phyloP scores from a whole-genome alignment of 768 basidiomycete genomes.

The Lyophyllum atratum region DNA sequence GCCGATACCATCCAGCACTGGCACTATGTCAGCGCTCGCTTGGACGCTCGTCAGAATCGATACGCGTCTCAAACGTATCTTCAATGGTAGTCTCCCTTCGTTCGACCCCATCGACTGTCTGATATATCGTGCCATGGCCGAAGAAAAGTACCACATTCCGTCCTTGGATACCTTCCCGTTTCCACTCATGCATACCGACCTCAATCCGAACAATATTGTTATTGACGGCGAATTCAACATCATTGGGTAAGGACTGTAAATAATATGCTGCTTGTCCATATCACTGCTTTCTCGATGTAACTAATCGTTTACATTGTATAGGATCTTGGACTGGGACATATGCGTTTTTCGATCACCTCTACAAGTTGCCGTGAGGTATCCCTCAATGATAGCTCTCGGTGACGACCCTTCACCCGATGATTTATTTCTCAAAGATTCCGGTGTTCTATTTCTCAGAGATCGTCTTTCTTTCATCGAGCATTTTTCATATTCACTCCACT shows the following conservation, averaged over 20 bases:
- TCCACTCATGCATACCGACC: slow-evolving; percentile 13
- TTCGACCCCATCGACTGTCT: slow-evolving; percentile 13
- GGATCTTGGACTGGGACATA: slow-evolving; percentile 11
- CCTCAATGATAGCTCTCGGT: slow-evolving; percentile 4
- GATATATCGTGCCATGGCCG: slow-evolving; percentile 14
- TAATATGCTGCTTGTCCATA: slow-evolving; percentile 3
- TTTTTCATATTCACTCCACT: slow-evolving; percentile 8
- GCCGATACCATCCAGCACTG: not conserved
- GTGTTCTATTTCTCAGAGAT: slow-evolving; percentile 9
- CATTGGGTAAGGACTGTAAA: slow-evolving; percentile 7
- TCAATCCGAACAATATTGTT: slow-evolving; percentile 5
- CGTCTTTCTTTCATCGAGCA: slow-evolving; percentile 8
- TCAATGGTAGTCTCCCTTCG: slow-evolving; percentile 4
- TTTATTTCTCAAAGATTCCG: slow-evolving; percentile 9
- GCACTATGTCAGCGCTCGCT: slow-evolving; percentile 5
- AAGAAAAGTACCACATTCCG: slow-evolving; percentile 3
- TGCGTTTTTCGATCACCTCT: slow-evolving; percentile 10
- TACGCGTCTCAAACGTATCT: slow-evolving; percentile 11
- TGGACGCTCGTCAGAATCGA: slow-evolving; percentile 13
- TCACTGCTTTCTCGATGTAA: too few relatives aligned
- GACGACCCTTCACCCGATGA: slow-evolving; percentile 4
- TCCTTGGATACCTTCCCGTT: slow-evolving; percentile 5
- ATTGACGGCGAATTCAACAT: slow-evolving; percentile 2
- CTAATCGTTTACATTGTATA: too few relatives aligned
- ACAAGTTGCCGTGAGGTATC: slow-evolving; percentile 3